Conservation (phyloP, 306 rosid genomes). For the Medicago truncatula region MtrunA17r5.0-ANR NC_053047.1:36230501-36231000, state of each 20-base stretch:
- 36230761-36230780: neutral
- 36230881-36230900: neutral
- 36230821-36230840: neutral
- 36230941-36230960: too few species aligned
- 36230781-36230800: neutral
- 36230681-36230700: neutral
- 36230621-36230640: neutral
- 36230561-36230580: constrained; percentile 99
- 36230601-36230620: constrained; percentile 31
- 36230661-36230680: neutral
- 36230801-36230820: neutral
- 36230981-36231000: too few species aligned
- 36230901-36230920: neutral
- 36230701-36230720: neutral
- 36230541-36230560: constrained; percentile 88
- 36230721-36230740: neutral
- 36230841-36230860: neutral
- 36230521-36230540: constrained; percentile 78
- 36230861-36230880: neutral
- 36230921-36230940: too few species aligned
- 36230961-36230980: too few species aligned
- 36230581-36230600: constrained; percentile 92
- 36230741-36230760: neutral
- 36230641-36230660: constrained; percentile 18
- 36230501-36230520: constrained; percentile 92